Conservation (phyloP, 225 moss, liverwort and hornwort species). For the Bryum argenteum region DNA sequence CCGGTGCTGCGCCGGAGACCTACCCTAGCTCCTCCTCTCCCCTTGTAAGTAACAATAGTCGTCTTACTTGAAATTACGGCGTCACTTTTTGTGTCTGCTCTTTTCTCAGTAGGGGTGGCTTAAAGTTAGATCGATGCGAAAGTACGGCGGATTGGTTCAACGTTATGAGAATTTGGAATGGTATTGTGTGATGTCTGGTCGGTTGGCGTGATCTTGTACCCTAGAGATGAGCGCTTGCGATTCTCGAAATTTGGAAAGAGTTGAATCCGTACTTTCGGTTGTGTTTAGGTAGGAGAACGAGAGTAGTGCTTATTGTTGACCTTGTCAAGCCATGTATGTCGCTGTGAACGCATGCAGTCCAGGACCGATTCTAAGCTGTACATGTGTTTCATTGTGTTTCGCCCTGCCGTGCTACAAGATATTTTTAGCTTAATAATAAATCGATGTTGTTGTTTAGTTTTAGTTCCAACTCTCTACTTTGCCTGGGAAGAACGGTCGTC, state of each 20-base stretch:
- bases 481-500: slow-evolving; percentile 20
- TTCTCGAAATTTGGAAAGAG: slow-evolving; percentile 27
- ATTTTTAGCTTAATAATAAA: slow-evolving; percentile 5
- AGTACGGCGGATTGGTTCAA: not conserved
- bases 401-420: slow-evolving; percentile 9
- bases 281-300: slow-evolving; percentile 4
- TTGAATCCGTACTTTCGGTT: slow-evolving; percentile 24
- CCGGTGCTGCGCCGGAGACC: slow-evolving; percentile 38
- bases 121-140: not conserved
- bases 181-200: slow-evolving; percentile 19
- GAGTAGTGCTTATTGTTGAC: slow-evolving; percentile 33
- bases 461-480: slow-evolving; percentile 9
- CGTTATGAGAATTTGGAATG: slow-evolving; percentile 23
- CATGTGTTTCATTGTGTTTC: slow-evolving; percentile 3
- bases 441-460: slow-evolving; percentile 15
- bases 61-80: not conserved
- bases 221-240: slow-evolving; percentile 18
- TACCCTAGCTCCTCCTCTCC: slow-evolving; percentile 43
- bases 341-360: slow-evolving; percentile 11
- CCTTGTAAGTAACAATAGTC: slow-evolving; percentile 40
- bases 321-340: slow-evolving; percentile 27
- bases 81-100: not conserved
- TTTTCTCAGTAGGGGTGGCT: not conserved
- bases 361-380: slow-evolving; percentile 23
- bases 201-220: slow-evolving; percentile 25